Conservation (phyloP, 352 stramenopile species). For the Globisporangium paddicum region DNA sequence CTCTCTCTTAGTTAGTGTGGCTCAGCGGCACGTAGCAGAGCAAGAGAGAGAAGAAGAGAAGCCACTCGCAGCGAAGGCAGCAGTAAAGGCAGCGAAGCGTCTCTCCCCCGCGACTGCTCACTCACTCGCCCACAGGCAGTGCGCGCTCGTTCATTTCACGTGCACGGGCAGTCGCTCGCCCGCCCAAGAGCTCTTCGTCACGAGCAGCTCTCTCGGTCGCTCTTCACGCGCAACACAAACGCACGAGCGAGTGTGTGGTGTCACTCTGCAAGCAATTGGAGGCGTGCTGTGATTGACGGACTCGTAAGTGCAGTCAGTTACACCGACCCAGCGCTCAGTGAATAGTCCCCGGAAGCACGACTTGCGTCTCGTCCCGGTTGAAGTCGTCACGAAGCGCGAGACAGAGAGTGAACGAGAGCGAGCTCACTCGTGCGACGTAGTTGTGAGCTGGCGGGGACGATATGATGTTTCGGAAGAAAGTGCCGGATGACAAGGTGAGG, state of each 20-base stretch:
- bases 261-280: too few relatives aligned
- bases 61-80: too few relatives aligned
- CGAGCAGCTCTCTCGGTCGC: neutral
- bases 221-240: too few relatives aligned
- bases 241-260: too few relatives aligned
- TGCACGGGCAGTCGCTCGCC: neutral
- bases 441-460: neutral
- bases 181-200: constrained; percentile 1
- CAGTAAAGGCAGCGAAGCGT: too few relatives aligned
- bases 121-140: too few relatives aligned
- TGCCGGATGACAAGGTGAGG: constrained; percentile 30
- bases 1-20: neutral
- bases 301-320: too few relatives aligned
- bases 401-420: neutral
- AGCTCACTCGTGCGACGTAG: too few relatives aligned
- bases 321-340: too few relatives aligned
- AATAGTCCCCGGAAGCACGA: too few relatives aligned
- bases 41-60: neutral
- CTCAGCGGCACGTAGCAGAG: neutral
- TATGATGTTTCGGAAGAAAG: constrained; percentile 37
- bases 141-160: neutral
- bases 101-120: constrained; percentile 1
- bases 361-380: too few relatives aligned
- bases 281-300: too few relatives aligned
- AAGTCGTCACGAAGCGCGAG: neutral